Percentiles rank a stretch among this genome's conserved stretches.
Evolutionary conservation across 2,329 filamentous ascomycete genomes (phyloP).

Genomic region (Aspergillus sp.): DNA sequence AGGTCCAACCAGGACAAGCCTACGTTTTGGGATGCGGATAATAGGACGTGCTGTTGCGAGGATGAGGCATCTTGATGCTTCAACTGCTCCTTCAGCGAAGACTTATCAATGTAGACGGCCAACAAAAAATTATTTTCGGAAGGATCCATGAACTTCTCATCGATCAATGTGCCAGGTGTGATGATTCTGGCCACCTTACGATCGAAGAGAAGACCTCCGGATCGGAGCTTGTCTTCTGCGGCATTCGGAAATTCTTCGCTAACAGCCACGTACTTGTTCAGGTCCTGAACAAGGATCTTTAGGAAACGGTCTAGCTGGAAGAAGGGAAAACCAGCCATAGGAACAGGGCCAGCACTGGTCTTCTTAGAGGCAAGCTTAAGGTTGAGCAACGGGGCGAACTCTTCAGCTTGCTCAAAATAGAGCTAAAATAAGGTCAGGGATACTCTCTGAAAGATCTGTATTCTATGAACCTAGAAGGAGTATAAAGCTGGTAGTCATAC

Average conservation of each 20-base stretch:
- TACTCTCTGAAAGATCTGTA: neutral
- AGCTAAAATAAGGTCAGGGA: conserved; percentile 50
- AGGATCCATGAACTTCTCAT: conserved; percentile 96
- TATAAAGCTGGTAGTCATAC: conserved; percentile 33
- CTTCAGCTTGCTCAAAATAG: conserved; percentile 93
- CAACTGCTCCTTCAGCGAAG: conserved; percentile 22
- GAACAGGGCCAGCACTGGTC: conserved; percentile 73
- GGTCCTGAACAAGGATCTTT: conserved; percentile 87
- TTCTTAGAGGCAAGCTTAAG: conserved; percentile 82
- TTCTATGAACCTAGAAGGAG: neutral
- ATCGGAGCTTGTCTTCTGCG: conserved; percentile 67
- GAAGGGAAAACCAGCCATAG: conserved; percentile 95
- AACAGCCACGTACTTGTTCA: conserved; percentile 88
- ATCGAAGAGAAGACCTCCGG: conserved; percentile 79
- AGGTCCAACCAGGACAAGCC: conserved; percentile 93
- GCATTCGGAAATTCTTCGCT: conserved; percentile 87
- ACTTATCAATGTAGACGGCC: conserved; percentile 65
- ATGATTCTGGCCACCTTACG: conserved; percentile 83
- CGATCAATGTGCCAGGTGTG: conserved; percentile 92
- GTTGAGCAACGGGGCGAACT: conserved; percentile 81
- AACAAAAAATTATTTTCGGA: conserved; percentile 92
- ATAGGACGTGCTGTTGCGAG: conserved; percentile 32
- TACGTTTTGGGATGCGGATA: conserved; percentile 50
- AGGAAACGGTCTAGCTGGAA: conserved; percentile 91
- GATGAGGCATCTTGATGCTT: conserved; percentile 24